Conservation (phyloP, 805 yeast species). For the Kazachstania viticola region DNA sequence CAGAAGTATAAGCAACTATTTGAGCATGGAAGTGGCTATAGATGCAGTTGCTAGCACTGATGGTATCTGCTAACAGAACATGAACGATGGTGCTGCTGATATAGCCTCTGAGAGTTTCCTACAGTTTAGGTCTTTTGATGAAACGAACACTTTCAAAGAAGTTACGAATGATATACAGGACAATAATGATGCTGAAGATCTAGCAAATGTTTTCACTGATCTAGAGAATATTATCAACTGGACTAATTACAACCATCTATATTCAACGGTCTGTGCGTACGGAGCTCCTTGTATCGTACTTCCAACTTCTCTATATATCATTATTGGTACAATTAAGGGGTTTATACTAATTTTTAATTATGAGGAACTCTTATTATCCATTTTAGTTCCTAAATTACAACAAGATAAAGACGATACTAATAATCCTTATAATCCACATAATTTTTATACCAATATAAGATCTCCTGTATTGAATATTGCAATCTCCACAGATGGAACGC, state of each 20-base stretch:
- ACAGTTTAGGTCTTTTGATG: not conserved
- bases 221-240: constrained; percentile 7
- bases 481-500: constrained; percentile 57
- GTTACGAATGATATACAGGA: not conserved
- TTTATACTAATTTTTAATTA: constrained; percentile 54
- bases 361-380: constrained; percentile 43
- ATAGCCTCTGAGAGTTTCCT: not conserved
- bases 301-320: constrained; percentile 35
- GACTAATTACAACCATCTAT: constrained; percentile 15
- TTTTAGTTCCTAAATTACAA: constrained; percentile 16
- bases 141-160: not conserved
- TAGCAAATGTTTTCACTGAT: constrained; percentile 1
- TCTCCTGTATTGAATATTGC: constrained; percentile 46
- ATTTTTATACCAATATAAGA: constrained; percentile 15
- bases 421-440: no score
- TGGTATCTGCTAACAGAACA: not conserved
- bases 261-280: constrained; percentile 23
- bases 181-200: not conserved
- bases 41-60: not conserved
- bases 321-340: constrained; percentile 65
- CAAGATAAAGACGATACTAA: not conserved
- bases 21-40: not conserved
- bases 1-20: not conserved
- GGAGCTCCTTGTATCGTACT: constrained; percentile 43
- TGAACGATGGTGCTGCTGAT: no score